phyloP scores from a whole-genome alignment of 441 rosid species.

The Omphalea diandra region DNA sequence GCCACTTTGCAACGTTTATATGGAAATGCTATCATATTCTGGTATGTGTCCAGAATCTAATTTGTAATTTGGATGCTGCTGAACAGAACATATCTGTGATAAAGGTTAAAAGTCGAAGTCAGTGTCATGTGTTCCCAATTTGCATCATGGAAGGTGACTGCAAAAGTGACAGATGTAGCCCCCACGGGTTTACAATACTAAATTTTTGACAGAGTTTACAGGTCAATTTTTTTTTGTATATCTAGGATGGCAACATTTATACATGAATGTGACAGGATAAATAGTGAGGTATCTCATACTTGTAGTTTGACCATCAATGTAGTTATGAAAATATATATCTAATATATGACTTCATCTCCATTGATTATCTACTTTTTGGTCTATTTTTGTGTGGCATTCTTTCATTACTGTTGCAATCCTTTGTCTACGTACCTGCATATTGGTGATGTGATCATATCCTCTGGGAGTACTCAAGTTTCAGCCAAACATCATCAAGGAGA shows the following conservation, averaged over 20 bases:
- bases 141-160: background rate
- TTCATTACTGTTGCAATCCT: too few relatives aligned
- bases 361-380: background rate
- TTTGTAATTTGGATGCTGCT: conserved; percentile 3
- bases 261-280: background rate
- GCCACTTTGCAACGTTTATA: background rate
- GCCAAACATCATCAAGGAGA: too few relatives aligned
- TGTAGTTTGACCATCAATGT: background rate
- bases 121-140: background rate
- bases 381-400: too few relatives aligned
- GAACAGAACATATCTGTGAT: background rate
- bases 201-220: background rate
- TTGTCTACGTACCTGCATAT: too few relatives aligned
- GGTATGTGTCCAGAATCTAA: background rate
- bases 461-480: too few relatives aligned
- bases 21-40: background rate
- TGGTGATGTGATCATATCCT: too few relatives aligned
- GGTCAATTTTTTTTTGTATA: background rate
- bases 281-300: background rate
- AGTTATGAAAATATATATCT: background rate
- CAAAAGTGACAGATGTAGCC: background rate
- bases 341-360: background rate
- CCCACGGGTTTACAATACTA: background rate
- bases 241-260: conserved; percentile 1
- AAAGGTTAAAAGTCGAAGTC: conserved; percentile 1